Evolutionary conservation across 768 basidiomycete genomes (phyloP).

Genomic region (Hydnomerulius pinastri): DNA sequence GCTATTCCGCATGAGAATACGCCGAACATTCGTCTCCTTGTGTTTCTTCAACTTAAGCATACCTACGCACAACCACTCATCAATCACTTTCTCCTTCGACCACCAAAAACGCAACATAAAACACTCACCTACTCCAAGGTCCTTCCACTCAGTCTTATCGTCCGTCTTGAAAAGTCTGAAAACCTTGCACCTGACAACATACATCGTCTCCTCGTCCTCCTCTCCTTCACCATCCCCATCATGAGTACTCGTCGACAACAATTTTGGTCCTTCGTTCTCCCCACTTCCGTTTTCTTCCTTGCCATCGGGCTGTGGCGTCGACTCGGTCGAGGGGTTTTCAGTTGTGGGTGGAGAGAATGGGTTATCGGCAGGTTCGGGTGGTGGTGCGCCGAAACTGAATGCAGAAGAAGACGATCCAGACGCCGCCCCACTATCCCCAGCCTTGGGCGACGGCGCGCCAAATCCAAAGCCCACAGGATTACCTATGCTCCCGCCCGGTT

Average conservation of each 20-base stretch:
- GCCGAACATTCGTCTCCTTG: constrained; percentile 57
- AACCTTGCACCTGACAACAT: constrained; percentile 61
- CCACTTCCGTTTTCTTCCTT: constrained; percentile 29
- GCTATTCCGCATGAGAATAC: constrained; percentile 71
- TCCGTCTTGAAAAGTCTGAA: constrained; percentile 59
- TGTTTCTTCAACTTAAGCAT: constrained; percentile 74
- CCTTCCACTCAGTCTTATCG: constrained; percentile 54
- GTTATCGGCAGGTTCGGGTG: constrained; percentile 23
- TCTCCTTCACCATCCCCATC: constrained; percentile 81
- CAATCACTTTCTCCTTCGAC: too few relatives aligned
- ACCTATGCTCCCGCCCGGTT: constrained; percentile 50
- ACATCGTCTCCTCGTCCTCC: constrained; percentile 71
- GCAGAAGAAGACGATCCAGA: constrained; percentile 9
- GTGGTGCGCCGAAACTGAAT: constrained; percentile 26
- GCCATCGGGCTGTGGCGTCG: constrained; percentile 29
- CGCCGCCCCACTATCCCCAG: constrained; percentile 20
- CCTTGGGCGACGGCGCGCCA: constrained; percentile 21
- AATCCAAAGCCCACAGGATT: constrained; percentile 67
- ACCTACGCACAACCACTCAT: constrained; percentile 41
- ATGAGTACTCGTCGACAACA: constrained; percentile 38
- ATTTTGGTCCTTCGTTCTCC: constrained; percentile 29
- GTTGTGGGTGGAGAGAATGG: constrained; percentile 28
- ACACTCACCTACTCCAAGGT: constrained; percentile 65
- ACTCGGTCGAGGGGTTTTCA: constrained; percentile 31
- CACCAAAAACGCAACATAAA: too few relatives aligned